phyloP scores from a whole-genome alignment of 1,284 basidiomycete genomes.

The Cryptococcus sp. region DNA sequence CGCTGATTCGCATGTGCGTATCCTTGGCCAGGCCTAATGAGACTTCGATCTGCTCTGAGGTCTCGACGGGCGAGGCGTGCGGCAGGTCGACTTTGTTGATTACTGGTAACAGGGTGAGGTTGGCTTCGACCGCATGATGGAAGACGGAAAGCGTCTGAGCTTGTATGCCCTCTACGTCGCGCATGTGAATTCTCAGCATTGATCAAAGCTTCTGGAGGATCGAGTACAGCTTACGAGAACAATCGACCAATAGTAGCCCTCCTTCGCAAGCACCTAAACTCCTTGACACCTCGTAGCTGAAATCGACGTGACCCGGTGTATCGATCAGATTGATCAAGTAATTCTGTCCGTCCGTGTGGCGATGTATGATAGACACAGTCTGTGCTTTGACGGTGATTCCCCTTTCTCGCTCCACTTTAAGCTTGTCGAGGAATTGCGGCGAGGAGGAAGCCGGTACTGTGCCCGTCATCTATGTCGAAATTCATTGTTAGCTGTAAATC shows the following conservation, averaged over 20 bases:
- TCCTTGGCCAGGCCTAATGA: slow-evolving; percentile 75
- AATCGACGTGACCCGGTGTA: slow-evolving; percentile 96
- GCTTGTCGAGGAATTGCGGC: slow-evolving; percentile 89
- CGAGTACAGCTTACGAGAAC: slow-evolving; percentile 62
- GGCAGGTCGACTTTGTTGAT: slow-evolving; percentile 96
- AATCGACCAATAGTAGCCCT: slow-evolving; percentile 86
- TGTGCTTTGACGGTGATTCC: slow-evolving; percentile 81
- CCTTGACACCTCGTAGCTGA: slow-evolving; percentile 93
- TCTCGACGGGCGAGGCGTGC: slow-evolving; percentile 76
- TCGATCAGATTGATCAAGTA: slow-evolving; percentile 95
- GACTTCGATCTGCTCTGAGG: slow-evolving; percentile 75
- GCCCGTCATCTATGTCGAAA: slow-evolving; percentile 68
- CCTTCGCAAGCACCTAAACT: slow-evolving; percentile 93
- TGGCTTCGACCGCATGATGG: slow-evolving; percentile 79
- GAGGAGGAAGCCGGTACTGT: slow-evolving; percentile 69
- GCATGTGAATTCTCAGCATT: not conserved
- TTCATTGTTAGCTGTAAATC: not conserved
- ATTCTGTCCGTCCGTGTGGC: slow-evolving; percentile 60
- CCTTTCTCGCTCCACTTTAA: slow-evolving; percentile 94
- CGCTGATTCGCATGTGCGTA: slow-evolving; percentile 77
- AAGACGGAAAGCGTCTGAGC: slow-evolving; percentile 97
- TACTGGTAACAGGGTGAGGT: slow-evolving; percentile 84
- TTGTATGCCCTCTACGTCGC: slow-evolving; percentile 77
- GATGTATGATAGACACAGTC: slow-evolving; percentile 86
- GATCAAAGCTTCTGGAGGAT: not conserved